phyloP scores from a whole-genome alignment of 106 monocot species.

The Agapanthus africanus region DNA sequence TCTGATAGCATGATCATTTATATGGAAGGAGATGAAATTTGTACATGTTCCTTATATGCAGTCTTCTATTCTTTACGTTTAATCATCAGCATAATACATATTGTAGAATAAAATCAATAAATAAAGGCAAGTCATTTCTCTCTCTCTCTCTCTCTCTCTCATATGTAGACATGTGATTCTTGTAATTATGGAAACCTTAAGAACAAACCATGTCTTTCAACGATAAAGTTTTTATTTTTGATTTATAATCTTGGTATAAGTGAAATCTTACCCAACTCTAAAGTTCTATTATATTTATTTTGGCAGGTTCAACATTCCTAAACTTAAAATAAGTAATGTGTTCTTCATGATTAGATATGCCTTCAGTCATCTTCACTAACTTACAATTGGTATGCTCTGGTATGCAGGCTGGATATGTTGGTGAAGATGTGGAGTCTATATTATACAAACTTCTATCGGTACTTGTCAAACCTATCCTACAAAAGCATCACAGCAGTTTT shows the following conservation, averaged over 20 bases:
- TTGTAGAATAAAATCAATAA: too few relatives aligned
- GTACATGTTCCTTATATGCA: too few relatives aligned
- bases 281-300: too few relatives aligned
- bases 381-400: conserved; percentile 5
- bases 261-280: not conserved
- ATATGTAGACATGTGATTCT: not conserved
- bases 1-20: too few relatives aligned
- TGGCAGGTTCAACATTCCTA: not conserved
- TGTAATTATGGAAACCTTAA: not conserved
- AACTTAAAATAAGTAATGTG: not conserved
- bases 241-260: not conserved
- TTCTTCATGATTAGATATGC: not conserved
- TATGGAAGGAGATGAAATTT: too few relatives aligned
- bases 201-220: not conserved
- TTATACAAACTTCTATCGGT: conserved; percentile 75
- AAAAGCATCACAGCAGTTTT: not conserved
- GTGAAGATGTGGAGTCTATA: conserved; percentile 90
- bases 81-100: too few relatives aligned
- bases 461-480: conserved; percentile 11
- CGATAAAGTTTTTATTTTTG: not conserved
- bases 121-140: too few relatives aligned
- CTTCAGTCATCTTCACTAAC: not conserved
- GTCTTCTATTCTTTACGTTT: too few relatives aligned
- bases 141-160: too few relatives aligned
- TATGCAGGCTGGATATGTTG: conserved; percentile 79